Conservation (phyloP, 371 early-diverging fungal species). For the Rhizomucor miehei region DNA sequence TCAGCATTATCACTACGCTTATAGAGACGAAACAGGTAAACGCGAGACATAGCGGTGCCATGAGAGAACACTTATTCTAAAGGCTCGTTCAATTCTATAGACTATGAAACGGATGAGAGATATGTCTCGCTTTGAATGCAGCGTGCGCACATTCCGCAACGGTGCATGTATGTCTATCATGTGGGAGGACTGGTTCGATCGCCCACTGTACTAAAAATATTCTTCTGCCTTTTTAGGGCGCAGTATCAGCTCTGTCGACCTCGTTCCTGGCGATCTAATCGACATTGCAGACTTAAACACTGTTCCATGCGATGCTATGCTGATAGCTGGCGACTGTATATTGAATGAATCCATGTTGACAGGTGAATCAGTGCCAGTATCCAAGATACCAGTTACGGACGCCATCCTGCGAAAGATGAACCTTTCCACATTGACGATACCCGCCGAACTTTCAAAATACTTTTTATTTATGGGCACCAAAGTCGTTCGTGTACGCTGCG, state of each 20-base stretch:
- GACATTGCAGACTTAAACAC: constrained; percentile 71
- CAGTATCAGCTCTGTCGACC: constrained; percentile 72
- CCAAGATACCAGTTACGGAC: constrained; percentile 77
- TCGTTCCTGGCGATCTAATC: constrained; percentile 95
- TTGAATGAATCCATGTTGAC: constrained; percentile 99
- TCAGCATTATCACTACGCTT: constrained; percentile 79
- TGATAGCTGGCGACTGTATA: constrained; percentile 97
- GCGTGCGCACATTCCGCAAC: constrained; percentile 69
- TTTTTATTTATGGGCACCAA: constrained; percentile 92
- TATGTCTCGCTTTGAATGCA: constrained; percentile 85
- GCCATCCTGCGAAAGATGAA: constrained; percentile 69
- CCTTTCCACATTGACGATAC: constrained; percentile 64
- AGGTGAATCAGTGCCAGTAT: constrained; percentile 80
- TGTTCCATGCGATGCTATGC: constrained; percentile 93
- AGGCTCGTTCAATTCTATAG: constrained; percentile 14
- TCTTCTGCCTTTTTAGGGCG: constrained; percentile 32
- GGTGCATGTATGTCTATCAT: constrained; percentile 55
- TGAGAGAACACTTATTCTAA: not conserved
- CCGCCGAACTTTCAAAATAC: constrained; percentile 72
- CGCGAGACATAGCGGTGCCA: not conserved
- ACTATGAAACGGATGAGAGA: constrained; percentile 79
- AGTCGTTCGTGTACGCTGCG: constrained; percentile 78
- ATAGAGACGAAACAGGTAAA: constrained; percentile 79
- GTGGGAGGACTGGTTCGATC: not conserved
- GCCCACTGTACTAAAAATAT: constrained; percentile 2